Percentiles rank a stretch among this genome's conserved stretches.
These are phyloP conservation scores for Chloris gayana DNA, from an alignment of 176 grass and related monocot species.

Conservation along the genomic window DNA sequence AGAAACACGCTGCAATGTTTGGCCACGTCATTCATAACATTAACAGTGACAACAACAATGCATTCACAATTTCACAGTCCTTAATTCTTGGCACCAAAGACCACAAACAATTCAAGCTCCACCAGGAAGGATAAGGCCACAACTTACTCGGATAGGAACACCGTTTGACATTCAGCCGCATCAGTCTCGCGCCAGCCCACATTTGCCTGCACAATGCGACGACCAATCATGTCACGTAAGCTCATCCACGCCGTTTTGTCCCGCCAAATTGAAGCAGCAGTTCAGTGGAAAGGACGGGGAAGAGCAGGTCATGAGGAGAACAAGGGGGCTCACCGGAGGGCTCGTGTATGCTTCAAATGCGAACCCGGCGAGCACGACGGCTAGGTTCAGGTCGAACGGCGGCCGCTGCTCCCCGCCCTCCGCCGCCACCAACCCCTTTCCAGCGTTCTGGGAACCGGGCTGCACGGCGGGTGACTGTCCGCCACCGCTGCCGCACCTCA, in stretches of 20 bases:
- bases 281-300: neutral
- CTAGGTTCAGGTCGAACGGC: constrained; percentile 83
- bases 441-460: constrained; percentile 15
- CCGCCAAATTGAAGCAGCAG: neutral
- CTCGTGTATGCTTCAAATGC: constrained; percentile 88
- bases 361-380: constrained; percentile 87
- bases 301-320: neutral
- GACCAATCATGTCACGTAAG: constrained; percentile 15
- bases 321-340: constrained; percentile 60
- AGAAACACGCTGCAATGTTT: constrained; percentile 74
- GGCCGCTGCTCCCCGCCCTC: constrained; percentile 47
- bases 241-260: constrained; percentile 7
- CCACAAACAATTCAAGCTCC: neutral
- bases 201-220: constrained; percentile 48
- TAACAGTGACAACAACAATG: neutral
- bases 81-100: neutral
- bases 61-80: neutral
- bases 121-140: neutral
- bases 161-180: constrained; percentile 75
- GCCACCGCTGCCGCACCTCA: constrained; percentile 11
- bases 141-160: constrained; percentile 88
- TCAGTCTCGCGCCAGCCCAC: constrained; percentile 89
- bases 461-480: constrained; percentile 33
- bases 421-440: neutral
- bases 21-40: neutral